Evolutionary conservation across 2,329 filamentous ascomycete species (phyloP).

Genomic region (Akanthomyces lecanii): DNA sequence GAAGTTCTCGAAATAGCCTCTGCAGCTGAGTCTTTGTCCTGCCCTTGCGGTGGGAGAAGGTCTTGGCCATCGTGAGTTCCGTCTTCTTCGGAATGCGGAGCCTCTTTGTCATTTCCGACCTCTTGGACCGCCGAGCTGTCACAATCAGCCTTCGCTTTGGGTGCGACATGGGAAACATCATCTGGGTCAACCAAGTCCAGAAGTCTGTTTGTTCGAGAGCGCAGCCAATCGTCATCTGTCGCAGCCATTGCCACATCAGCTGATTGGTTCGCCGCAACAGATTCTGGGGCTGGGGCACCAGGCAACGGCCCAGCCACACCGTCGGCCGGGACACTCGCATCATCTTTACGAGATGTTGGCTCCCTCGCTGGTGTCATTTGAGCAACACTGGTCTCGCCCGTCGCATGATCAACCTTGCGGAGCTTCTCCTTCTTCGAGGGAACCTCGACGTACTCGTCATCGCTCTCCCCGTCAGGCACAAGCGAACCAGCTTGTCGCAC

Average conservation of each 20-base stretch:
- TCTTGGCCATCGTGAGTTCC: conserved; percentile 26
- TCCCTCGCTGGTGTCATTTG: conserved; percentile 8
- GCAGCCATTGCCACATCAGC: conserved; percentile 36
- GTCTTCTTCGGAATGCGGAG: conserved; percentile 28
- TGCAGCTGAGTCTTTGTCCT: conserved; percentile 40
- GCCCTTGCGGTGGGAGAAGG: conserved; percentile 24
- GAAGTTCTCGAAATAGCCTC: conserved; percentile 66
- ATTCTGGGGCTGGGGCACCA: conserved; percentile 18
- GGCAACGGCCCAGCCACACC: conserved; percentile 8
- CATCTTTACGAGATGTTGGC: not conserved
- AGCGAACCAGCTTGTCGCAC: conserved; percentile 30
- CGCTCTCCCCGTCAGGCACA: conserved; percentile 56
- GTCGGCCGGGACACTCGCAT: not conserved
- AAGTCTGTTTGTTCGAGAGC: conserved; percentile 80
- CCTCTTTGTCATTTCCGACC: conserved; percentile 21
- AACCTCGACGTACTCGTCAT: conserved; percentile 70
- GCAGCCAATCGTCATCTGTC: conserved; percentile 86
- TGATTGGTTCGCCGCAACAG: conserved; percentile 23
- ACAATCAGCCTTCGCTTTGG: conserved; percentile 10
- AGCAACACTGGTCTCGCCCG: conserved; percentile 20
- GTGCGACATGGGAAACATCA: conserved; percentile 36
- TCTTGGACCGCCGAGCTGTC: conserved; percentile 2
- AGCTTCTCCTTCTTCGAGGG: conserved; percentile 49
- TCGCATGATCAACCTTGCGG: conserved; percentile 32
- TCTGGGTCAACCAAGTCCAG: conserved; percentile 80